Conservation (phyloP, 1,284 basidiomycete genomes). For the Heterobasidion annosum region DNA sequence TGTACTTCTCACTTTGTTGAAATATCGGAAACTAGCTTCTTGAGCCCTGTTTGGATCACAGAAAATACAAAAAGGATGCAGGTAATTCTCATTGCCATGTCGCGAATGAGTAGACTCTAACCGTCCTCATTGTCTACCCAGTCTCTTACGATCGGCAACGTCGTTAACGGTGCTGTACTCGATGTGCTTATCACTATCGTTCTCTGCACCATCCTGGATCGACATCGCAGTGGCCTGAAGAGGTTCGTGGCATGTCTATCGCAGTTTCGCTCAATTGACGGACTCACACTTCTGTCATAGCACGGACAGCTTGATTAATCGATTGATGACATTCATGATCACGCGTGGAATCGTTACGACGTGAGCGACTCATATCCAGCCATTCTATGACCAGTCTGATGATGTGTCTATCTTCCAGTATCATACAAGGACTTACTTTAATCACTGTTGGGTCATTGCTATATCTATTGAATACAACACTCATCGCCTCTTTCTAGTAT, state of each 20-base stretch:
- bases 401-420: neutral
- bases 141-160: neutral
- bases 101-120: neutral
- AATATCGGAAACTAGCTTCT: neutral
- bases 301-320: neutral
- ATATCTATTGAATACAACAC: neutral
- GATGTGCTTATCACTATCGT: neutral
- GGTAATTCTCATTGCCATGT: neutral
- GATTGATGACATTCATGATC: neutral
- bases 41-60: neutral
- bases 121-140: neutral
- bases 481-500: neutral
- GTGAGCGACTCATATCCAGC: neutral
- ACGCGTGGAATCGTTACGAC: neutral
- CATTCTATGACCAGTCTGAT: neutral
- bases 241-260: neutral
- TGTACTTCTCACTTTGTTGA: neutral
- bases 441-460: neutral
- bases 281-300: neutral
- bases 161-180: neutral
- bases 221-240: neutral
- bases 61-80: neutral
- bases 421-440: neutral
- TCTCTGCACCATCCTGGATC: neutral
- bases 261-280: neutral